Percentiles rank a stretch among this genome's conserved stretches.
phyloP scores from a whole-genome alignment of 2,329 filamentous ascomycete species.

The Colletotrichum tropicicola region DNA sequence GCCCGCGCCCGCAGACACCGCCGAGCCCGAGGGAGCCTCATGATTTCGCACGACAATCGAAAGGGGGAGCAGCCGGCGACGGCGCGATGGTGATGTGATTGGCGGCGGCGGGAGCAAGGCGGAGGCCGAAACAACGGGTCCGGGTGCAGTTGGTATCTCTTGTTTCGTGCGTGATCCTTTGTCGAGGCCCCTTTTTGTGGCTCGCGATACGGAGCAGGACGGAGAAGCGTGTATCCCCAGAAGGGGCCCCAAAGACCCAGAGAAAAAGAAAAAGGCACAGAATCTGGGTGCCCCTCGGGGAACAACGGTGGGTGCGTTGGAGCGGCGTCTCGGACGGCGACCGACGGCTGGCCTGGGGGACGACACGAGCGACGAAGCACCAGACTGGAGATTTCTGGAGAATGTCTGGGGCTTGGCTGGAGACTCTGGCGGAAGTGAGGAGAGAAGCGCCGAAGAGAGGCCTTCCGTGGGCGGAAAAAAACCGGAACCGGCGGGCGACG shows the following conservation, averaged over 20 bases:
- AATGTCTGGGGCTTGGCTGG: constrained; percentile 26
- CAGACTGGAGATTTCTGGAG: constrained; percentile 27
- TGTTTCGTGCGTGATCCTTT: background rate
- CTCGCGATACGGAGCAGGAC: background rate
- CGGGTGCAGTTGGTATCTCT: background rate
- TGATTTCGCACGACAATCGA: background rate
- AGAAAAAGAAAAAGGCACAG: background rate
- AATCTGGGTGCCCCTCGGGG: constrained; percentile 26
- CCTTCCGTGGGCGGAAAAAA: background rate
- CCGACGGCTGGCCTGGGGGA: constrained; percentile 20
- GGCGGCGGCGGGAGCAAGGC: background rate
- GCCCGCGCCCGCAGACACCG: background rate
- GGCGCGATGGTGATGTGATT: background rate
- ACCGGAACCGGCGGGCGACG: constrained; percentile 16
- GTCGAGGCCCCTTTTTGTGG: background rate
- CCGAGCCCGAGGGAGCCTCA: constrained; percentile 15
- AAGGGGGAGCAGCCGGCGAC: background rate
- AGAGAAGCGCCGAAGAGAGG: constrained; percentile 28
- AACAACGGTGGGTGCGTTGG: background rate
- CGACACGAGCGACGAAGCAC: constrained; percentile 8
- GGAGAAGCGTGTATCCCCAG: background rate
- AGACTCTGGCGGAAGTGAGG: constrained; percentile 11
- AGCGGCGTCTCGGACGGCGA: constrained; percentile 19
- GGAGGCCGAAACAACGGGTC: constrained; percentile 18
- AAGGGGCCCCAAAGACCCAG: constrained; percentile 10